A percentile compares a stretch with the other conserved stretches of the same genome.
Conservation (phyloP, 2,329 filamentous ascomycete genomes). For the Penicillium palitans region DNA sequence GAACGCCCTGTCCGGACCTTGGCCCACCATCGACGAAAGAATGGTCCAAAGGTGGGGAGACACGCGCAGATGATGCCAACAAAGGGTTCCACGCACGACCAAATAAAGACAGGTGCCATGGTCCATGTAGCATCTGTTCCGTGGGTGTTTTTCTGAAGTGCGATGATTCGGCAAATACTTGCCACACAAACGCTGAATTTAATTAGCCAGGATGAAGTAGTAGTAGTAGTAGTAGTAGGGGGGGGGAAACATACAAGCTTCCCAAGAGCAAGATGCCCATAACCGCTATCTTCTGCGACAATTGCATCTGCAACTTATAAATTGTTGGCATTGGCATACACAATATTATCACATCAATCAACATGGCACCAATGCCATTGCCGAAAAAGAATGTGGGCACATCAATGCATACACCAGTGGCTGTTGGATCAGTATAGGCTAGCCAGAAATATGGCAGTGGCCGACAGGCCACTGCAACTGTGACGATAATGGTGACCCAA, state of each 20-base stretch:
- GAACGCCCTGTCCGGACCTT: background rate
- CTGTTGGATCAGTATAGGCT: background rate
- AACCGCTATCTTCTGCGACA: background rate
- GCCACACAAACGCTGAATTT: background rate
- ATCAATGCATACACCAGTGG: background rate
- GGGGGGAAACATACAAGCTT: background rate
- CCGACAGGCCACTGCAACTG: background rate
- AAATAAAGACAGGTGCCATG: slow-evolving; percentile 1
- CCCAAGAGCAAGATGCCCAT: background rate
- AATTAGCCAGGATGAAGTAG: background rate
- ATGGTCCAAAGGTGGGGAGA: background rate
- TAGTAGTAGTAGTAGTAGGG: background rate
- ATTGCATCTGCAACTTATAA: background rate
- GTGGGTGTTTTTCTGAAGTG: background rate
- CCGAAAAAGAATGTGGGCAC: background rate
- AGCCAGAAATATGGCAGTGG: background rate
- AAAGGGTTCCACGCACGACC: slow-evolving; percentile 1
- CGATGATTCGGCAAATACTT: background rate
- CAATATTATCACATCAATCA: slow-evolving; percentile 1
- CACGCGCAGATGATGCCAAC: background rate
- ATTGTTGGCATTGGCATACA: background rate
- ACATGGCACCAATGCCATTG: background rate
- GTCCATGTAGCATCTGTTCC: background rate
- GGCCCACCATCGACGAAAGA: slow-evolving; percentile 1
- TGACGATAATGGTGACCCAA: background rate